Evolutionary conservation across 1,284 basidiomycete genomes (phyloP).

Genomic region (Leccinum pachyderme): DNA sequence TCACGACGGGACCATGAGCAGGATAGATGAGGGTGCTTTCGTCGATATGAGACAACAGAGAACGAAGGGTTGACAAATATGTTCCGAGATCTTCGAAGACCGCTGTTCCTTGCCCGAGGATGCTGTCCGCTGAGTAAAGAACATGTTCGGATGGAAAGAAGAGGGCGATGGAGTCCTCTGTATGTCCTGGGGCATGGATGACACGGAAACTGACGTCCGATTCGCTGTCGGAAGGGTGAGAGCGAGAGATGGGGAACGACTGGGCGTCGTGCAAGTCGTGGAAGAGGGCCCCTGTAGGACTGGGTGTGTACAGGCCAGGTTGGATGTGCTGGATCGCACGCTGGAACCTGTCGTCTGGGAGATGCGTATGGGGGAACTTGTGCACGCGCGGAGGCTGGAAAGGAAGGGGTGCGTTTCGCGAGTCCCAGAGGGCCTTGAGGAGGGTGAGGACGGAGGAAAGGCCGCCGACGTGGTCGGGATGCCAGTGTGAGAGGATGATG

Average conservation of each 20-base stretch:
- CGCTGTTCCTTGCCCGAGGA: slow-evolving; percentile 88
- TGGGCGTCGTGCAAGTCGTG: slow-evolving; percentile 60
- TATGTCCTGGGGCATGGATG: slow-evolving; percentile 90
- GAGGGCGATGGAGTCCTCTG: slow-evolving; percentile 80
- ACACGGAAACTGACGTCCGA: slow-evolving; percentile 48
- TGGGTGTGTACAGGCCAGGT: slow-evolving; percentile 43
- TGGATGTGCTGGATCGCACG: slow-evolving; percentile 45
- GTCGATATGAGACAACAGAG: slow-evolving; percentile 49
- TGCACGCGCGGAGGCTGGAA: slow-evolving; percentile 68
- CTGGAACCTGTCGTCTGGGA: slow-evolving; percentile 35
- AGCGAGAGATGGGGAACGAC: slow-evolving; percentile 38
- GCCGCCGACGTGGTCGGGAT: slow-evolving; percentile 84
- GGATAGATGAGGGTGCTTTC: slow-evolving; percentile 67
- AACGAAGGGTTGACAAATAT: slow-evolving; percentile 72
- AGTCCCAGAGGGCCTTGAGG: slow-evolving; percentile 59
- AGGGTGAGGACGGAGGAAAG: slow-evolving; percentile 70
- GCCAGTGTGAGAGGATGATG: slow-evolving; percentile 90
- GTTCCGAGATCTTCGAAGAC: slow-evolving; percentile 83
- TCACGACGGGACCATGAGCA: slow-evolving; percentile 81
- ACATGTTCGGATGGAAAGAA: slow-evolving; percentile 61
- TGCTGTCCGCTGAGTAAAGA: slow-evolving; percentile 87
- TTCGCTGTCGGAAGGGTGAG: neutral
- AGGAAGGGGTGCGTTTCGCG: slow-evolving; percentile 39
- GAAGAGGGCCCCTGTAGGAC: slow-evolving; percentile 41
- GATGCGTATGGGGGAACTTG: slow-evolving; percentile 53